Conservation (phyloP, 2,329 filamentous ascomycete genomes). For the Aspergillus alliaceus region DNA sequence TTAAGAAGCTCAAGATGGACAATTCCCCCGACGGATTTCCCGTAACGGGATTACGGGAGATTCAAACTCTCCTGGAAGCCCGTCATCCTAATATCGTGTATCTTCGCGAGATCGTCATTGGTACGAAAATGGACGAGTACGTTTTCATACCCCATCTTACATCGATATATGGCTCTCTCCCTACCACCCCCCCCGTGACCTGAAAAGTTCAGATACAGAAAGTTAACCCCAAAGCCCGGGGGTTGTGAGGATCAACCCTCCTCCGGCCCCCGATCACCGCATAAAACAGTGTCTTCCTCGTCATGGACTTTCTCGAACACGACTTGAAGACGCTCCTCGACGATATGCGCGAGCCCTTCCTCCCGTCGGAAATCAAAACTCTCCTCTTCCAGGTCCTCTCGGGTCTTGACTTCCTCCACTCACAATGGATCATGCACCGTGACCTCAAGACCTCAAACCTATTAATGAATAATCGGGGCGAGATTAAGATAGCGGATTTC, state of each 20-base stretch:
- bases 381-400: constrained; percentile 78
- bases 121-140: constrained; percentile 61
- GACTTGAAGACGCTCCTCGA: constrained; percentile 91
- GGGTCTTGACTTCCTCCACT: constrained; percentile 82
- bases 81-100: constrained; percentile 79
- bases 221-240: constrained; percentile 31
- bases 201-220: constrained; percentile 39
- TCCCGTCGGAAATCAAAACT: constrained; percentile 89
- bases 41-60: constrained; percentile 89
- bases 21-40: constrained; percentile 77
- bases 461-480: constrained; percentile 90
- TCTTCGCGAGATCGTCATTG: constrained; percentile 80
- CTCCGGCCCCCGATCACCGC: constrained; percentile 15
- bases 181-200: constrained; percentile 13
- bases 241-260: constrained; percentile 5
- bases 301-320: constrained; percentile 97
- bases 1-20: constrained; percentile 93
- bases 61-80: constrained; percentile 82
- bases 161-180: too few relatives aligned
- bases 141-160: constrained; percentile 25
- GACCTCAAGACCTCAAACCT: constrained; percentile 94
- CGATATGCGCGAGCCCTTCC: constrained; percentile 91
- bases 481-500: constrained; percentile 95
- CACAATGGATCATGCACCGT: constrained; percentile 86
- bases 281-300: constrained; percentile 73